These are phyloP conservation scores for Phytophthora fragariaefolia DNA, from an alignment of 352 stramenopile genomes.

Conservation along the genomic window DNA sequence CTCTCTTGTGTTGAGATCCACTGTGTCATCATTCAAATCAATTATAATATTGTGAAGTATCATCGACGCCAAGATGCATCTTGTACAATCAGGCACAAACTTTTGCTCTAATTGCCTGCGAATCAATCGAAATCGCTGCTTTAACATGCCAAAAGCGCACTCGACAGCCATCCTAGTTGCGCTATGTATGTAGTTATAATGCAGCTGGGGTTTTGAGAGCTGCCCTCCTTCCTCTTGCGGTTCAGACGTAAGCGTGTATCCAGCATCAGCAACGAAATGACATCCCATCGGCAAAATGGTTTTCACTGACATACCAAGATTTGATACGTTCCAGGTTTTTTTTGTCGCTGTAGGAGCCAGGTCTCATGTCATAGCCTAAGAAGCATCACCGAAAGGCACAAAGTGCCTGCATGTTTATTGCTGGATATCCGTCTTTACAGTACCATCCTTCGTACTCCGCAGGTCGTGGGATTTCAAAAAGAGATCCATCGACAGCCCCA, in stretches of 20 bases:
- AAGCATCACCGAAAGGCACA: background rate
- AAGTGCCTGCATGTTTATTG: constrained; percentile 5
- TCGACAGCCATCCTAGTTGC: background rate
- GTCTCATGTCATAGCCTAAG: constrained; percentile 3
- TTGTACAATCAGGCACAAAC: background rate
- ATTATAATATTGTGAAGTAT: background rate
- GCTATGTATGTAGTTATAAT: background rate
- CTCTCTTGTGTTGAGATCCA: background rate
- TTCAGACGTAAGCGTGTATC: background rate
- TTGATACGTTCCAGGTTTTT: constrained; percentile 1
- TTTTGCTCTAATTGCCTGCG: background rate
- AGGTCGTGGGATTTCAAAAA: constrained; percentile 4
- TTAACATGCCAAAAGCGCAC: background rate
- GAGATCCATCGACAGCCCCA: constrained; percentile 1
- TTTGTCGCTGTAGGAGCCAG: constrained; percentile 2
- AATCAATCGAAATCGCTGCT: background rate
- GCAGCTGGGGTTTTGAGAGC: background rate
- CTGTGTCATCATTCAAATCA: background rate
- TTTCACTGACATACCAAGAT: background rate
- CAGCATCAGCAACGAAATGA: background rate
- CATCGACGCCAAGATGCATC: background rate
- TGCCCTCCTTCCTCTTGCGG: background rate
- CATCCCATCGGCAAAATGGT: background rate
- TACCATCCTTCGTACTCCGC: constrained; percentile 7
- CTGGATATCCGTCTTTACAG: constrained; percentile 4